A percentile compares a stretch with the other conserved stretches of the same genome.
Evolutionary conservation across 148 eudicot genomes (phyloP).

Genomic region (Cornus controversa): DNA sequence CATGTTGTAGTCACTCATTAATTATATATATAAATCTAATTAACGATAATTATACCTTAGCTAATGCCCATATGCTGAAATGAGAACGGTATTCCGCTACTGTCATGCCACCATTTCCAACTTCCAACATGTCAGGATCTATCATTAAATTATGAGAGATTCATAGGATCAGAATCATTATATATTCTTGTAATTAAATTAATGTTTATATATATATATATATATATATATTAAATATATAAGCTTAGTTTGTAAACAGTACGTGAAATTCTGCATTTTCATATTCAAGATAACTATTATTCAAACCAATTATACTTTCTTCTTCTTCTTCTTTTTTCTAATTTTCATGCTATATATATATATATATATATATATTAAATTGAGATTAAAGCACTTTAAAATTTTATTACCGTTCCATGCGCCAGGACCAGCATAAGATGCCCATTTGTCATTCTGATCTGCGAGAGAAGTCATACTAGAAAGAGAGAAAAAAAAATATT

Average conservation of each 20-base stretch:
- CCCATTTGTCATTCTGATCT: slow-evolving; percentile 74
- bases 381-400: neutral
- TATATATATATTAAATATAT: neutral
- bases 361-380: no score
- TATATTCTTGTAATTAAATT: no score
- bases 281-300: no score
- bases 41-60: slow-evolving; percentile 65
- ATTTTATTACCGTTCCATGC: slow-evolving; percentile 75
- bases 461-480: slow-evolving; percentile 59
- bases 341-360: neutral
- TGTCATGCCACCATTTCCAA: slow-evolving; percentile 96
- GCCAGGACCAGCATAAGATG: slow-evolving; percentile 66
- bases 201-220: neutral
- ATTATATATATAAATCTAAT: no score
- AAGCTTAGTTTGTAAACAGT: no score
- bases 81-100: slow-evolving; percentile 72
- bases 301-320: no score
- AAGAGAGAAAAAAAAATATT: neutral
- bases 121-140: slow-evolving; percentile 98
- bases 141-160: slow-evolving; percentile 7
- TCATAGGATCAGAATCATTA: no score
- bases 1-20: no score
- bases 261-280: no score
- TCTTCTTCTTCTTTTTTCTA: no score
- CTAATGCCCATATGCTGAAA: slow-evolving; percentile 93